Evolutionary conservation across 129 eudicot species (phyloP).

Genomic region (Apium graveolens): DNA sequence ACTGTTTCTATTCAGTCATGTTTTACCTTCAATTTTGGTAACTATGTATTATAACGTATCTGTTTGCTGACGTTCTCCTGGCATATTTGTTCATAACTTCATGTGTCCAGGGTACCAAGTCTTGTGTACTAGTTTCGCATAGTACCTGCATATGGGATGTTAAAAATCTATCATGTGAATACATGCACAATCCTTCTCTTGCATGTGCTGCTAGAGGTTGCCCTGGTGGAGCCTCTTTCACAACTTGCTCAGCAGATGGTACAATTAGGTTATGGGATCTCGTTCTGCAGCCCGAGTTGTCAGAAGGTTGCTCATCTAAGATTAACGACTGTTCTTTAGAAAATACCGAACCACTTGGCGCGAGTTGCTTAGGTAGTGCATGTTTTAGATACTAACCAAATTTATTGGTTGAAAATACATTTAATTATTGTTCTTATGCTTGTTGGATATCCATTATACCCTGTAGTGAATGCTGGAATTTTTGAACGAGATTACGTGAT

Average conservation of each 20-base stretch:
- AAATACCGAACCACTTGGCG: slow-evolving; percentile 21
- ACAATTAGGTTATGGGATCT: slow-evolving; percentile 67
- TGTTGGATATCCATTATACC: slow-evolving; percentile 7
- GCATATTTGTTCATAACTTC: slow-evolving; percentile 9
- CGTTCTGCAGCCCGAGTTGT: slow-evolving; percentile 30
- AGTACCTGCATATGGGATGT: slow-evolving; percentile 68
- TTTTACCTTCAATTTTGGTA: background rate
- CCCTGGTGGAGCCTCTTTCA: slow-evolving; percentile 59
- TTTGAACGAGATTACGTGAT: slow-evolving; percentile 61
- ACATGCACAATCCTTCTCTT: slow-evolving; percentile 64
- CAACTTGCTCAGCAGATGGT: slow-evolving; percentile 80
- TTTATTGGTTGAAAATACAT: background rate
- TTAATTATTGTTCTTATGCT: slow-evolving; percentile 4
- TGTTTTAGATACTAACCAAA: slow-evolving; percentile 1
- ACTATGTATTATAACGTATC: background rate
- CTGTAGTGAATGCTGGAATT: slow-evolving; percentile 54
- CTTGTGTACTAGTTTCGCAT: slow-evolving; percentile 70
- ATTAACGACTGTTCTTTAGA: slow-evolving; percentile 19
- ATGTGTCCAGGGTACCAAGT: slow-evolving; percentile 58
- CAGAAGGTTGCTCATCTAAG: slow-evolving; percentile 13
- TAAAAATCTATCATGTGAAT: slow-evolving; percentile 58
- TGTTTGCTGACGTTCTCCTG: slow-evolving; percentile 14
- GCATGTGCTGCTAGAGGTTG: slow-evolving; percentile 80
- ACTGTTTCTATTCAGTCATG: background rate
- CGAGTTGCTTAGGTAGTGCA: slow-evolving; percentile 42